These are phyloP conservation scores for Aspergillus calidoustus DNA, from an alignment of 2,329 filamentous ascomycete genomes.

Conservation along the genomic window DNA sequence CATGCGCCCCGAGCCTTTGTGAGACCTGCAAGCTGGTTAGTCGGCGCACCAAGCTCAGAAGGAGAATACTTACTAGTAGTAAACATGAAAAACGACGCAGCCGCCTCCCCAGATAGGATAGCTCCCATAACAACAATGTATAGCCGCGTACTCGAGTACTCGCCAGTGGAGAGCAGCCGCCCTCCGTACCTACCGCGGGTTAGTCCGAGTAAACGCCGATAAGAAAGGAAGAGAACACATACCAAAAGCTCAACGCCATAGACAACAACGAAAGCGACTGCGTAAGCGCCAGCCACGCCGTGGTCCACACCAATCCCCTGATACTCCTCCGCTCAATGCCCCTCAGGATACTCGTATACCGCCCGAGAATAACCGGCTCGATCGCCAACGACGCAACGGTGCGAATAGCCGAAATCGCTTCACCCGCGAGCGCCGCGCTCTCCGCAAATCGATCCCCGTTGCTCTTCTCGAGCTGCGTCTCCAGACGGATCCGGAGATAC, in stretches of 20 bases:
- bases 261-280: background rate
- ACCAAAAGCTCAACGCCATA: background rate
- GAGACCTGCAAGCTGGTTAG: conserved; percentile 91
- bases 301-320: conserved; percentile 51
- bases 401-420: conserved; percentile 90
- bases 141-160: background rate
- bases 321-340: conserved; percentile 57
- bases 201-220: background rate
- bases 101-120: background rate
- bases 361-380: conserved; percentile 75
- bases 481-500: conserved; percentile 60
- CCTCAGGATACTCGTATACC: conserved; percentile 61
- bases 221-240: too few species aligned
- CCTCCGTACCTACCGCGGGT: background rate
- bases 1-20: conserved; percentile 88
- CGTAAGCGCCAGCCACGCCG: conserved; percentile 41
- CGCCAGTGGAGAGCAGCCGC: background rate
- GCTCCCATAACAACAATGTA: background rate
- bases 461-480: conserved; percentile 78
- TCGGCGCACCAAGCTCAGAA: conserved; percentile 88
- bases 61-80: conserved; percentile 58
- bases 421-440: conserved; percentile 73
- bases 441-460: conserved; percentile 77
- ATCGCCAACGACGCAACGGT: conserved; percentile 90
- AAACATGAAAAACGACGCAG: background rate